phyloP scores from a whole-genome alignment of 768 basidiomycete species.

The Xerocomellus amylosporus region DNA sequence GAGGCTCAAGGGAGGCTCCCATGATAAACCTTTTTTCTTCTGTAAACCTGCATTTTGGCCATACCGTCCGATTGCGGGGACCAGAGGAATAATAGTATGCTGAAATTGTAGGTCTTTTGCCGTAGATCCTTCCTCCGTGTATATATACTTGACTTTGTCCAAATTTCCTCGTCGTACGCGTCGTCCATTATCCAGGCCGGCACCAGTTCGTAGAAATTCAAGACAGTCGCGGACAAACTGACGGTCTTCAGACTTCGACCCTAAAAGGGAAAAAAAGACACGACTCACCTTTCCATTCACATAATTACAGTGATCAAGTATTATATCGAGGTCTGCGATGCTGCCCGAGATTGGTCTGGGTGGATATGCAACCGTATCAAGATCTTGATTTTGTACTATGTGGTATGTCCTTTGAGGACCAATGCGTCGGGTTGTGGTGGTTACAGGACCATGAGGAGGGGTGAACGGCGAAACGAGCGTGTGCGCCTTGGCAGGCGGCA shows the following conservation, averaged over 20 bases:
- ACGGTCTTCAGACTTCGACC: background rate
- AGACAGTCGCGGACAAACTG: slow-evolving; percentile 96
- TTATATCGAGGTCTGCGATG: slow-evolving; percentile 83
- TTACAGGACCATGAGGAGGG: slow-evolving; percentile 39
- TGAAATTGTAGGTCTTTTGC: slow-evolving; percentile 7
- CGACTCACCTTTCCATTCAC: slow-evolving; percentile 59
- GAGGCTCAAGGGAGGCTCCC: slow-evolving; percentile 56
- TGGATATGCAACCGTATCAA: slow-evolving; percentile 71
- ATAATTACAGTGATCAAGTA: slow-evolving; percentile 87
- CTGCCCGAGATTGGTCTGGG: slow-evolving; percentile 79
- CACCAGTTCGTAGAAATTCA: slow-evolving; percentile 84
- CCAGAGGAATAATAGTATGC: slow-evolving; percentile 16
- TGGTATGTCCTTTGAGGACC: slow-evolving; percentile 73
- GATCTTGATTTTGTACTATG: slow-evolving; percentile 48
- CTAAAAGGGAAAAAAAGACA: background rate
- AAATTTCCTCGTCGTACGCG: slow-evolving; percentile 69
- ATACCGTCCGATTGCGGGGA: slow-evolving; percentile 27
- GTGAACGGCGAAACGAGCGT: slow-evolving; percentile 51
- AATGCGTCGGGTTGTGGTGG: slow-evolving; percentile 52
- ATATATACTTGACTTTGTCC: slow-evolving; percentile 81
- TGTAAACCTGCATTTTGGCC: slow-evolving; percentile 55
- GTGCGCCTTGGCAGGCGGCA: slow-evolving; percentile 48
- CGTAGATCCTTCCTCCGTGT: slow-evolving; percentile 46
- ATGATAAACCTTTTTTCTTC: slow-evolving; percentile 55
- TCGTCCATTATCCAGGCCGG: slow-evolving; percentile 75